phyloP scores from a whole-genome alignment of 805 yeast species.

The Ogataea parapolymorpha region DNA sequence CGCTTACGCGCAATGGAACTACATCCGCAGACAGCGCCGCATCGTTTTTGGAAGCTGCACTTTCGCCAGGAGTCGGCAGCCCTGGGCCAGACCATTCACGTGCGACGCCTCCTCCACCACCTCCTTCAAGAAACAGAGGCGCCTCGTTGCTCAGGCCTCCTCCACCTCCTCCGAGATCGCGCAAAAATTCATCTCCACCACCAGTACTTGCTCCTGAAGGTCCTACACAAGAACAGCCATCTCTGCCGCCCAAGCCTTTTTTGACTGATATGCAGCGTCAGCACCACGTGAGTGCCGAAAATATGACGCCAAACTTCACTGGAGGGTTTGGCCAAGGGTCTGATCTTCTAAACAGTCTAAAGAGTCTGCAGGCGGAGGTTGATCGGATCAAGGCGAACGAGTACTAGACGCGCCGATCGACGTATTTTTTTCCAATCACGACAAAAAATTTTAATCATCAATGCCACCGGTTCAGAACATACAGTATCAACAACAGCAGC shows the following conservation, averaged over 20 bases:
- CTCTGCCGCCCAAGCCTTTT: constrained; percentile 31
- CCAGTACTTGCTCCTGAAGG: constrained; percentile 7
- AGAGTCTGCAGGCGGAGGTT: constrained; percentile 67
- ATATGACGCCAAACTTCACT: constrained; percentile 11
- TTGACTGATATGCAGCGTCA: constrained; percentile 28
- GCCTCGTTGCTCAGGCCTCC: constrained; percentile 23
- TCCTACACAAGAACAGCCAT: constrained; percentile 15
- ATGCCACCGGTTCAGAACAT: constrained; percentile 72
- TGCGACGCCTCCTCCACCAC: constrained; percentile 30
- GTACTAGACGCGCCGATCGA: constrained; percentile 12
- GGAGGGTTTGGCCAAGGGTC: constrained; percentile 10
- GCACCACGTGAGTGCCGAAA: constrained; percentile 23
- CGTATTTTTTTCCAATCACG: background rate
- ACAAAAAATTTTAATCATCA: constrained; percentile 5
- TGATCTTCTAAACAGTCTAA: constrained; percentile 60
- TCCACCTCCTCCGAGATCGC: constrained; percentile 31
- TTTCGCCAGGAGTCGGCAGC: constrained; percentile 14
- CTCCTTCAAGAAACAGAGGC: constrained; percentile 19
- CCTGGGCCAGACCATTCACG: constrained; percentile 7
- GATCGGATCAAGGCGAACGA: constrained; percentile 43
- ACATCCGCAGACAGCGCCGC: constrained; percentile 19
- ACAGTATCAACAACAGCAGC: constrained; percentile 56
- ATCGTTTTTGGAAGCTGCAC: constrained; percentile 23
- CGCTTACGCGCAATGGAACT: constrained; percentile 17
- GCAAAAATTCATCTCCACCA: constrained; percentile 27